phyloP scores from a whole-genome alignment of 257 asterid genomes.

The Mitragyna speciosa region DNA sequence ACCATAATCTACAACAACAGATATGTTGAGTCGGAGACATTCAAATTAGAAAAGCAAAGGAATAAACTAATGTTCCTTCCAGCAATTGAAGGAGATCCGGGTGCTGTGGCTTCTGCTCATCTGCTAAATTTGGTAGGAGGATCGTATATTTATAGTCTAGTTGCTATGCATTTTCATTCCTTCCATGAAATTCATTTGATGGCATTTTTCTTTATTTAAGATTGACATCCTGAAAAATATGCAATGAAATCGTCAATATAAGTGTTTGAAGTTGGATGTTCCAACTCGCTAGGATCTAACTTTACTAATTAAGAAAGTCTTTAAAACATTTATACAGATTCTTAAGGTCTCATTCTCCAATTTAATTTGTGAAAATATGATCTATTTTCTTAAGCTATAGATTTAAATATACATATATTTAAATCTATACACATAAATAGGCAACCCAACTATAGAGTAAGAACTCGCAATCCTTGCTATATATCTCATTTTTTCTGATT shows the following conservation, averaged over 20 bases:
- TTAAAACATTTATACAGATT: too few species aligned
- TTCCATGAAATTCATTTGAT: too few species aligned
- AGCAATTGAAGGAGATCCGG: conserved; percentile 40
- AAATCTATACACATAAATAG: background rate
- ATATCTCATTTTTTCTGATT: background rate
- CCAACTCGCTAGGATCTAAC: background rate
- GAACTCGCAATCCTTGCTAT: background rate
- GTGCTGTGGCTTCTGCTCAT: conserved; percentile 46
- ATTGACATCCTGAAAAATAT: background rate
- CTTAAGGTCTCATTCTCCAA: background rate
- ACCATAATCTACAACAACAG: conserved; percentile 28
- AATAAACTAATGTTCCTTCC: conserved; percentile 40
- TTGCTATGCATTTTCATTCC: background rate
- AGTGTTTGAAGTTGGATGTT: background rate
- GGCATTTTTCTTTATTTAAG: background rate
- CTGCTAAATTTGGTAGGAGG: conserved; percentile 36
- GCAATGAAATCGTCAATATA: background rate
- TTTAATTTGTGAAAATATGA: background rate
- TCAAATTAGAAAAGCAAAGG: conserved; percentile 23
- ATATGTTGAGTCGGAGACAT: conserved; percentile 32
- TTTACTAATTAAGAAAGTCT: background rate
- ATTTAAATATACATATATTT: too few species aligned
- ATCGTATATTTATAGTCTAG: background rate
- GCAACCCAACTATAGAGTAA: background rate
- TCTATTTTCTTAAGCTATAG: background rate